A percentile compares a stretch with the other conserved stretches of the same genome.
Evolutionary conservation across 805 yeast genomes (phyloP).

Genomic region (Candida sithepensis): DNA sequence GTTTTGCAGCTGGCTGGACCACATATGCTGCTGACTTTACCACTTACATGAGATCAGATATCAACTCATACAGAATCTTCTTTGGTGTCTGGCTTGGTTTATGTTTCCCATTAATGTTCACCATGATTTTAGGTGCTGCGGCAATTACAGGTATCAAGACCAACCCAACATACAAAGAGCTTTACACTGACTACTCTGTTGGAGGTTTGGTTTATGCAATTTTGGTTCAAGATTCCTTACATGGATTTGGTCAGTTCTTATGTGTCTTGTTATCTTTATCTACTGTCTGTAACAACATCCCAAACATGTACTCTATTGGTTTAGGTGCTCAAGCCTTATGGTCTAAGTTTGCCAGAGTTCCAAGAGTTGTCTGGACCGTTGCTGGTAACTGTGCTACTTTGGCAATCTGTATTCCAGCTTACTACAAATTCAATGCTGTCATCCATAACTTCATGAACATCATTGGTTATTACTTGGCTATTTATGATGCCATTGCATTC

Average conservation of each 20-base stretch:
- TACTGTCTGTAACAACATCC: conserved; percentile 87
- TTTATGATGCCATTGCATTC: conserved; percentile 71
- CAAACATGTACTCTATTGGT: conserved; percentile 90
- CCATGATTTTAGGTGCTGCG: conserved; percentile 84
- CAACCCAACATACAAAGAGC: conserved; percentile 41
- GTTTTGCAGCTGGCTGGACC: conserved; percentile 94
- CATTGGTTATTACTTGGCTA: conserved; percentile 87
- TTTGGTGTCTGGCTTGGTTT: conserved; percentile 61
- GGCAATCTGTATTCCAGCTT: conserved; percentile 88
- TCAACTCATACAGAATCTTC: conserved; percentile 58
- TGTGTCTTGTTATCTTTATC: conserved; percentile 84
- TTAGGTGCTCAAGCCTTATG: conserved; percentile 83
- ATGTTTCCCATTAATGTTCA: conserved; percentile 63
- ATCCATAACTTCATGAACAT: conserved; percentile 87
- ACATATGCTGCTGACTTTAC: conserved; percentile 92
- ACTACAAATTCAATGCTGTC: conserved; percentile 65
- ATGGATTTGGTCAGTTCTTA: conserved; percentile 87
- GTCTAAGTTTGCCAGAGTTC: conserved; percentile 69
- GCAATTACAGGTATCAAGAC: conserved; percentile 63
- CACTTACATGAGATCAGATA: conserved; percentile 72
- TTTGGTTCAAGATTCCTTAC: conserved; percentile 73
- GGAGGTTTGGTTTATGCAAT: conserved; percentile 86
- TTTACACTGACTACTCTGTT: conserved; percentile 51
- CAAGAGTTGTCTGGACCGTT: conserved; percentile 81
- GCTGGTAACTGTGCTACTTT: conserved; percentile 71